Evolutionary conservation across 1,284 basidiomycete genomes (phyloP).

Genomic region (Ganoderma boninense): DNA sequence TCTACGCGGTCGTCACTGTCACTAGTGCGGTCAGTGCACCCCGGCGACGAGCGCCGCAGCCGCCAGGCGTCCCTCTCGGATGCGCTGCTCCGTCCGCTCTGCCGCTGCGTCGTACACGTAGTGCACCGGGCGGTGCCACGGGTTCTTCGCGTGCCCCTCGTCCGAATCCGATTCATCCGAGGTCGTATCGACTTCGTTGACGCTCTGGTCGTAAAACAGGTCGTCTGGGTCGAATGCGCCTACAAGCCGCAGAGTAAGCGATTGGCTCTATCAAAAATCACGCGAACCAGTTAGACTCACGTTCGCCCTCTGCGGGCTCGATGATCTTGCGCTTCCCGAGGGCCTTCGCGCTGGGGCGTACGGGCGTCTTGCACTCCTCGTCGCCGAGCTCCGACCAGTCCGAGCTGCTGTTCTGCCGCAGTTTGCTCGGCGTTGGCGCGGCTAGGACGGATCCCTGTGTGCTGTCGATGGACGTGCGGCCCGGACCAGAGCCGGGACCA

Average conservation of each 20-base stretch:
- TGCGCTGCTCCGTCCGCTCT: constrained; percentile 71
- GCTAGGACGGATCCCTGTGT: constrained; percentile 18
- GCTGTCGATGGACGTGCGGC: constrained; percentile 32
- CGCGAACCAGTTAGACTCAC: constrained; percentile 44
- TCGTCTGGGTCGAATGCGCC: constrained; percentile 53
- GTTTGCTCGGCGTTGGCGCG: constrained; percentile 16
- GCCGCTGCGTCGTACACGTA: constrained; percentile 86
- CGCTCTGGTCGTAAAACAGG: constrained; percentile 48
- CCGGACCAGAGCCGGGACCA: background rate
- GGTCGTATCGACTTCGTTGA: constrained; percentile 35
- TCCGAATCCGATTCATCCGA: constrained; percentile 52
- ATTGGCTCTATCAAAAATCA: no score
- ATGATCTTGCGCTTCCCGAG: constrained; percentile 77
- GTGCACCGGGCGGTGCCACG: constrained; percentile 57
- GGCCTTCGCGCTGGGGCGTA: constrained; percentile 77
- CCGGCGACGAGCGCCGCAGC: constrained; percentile 46
- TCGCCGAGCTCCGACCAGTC: constrained; percentile 21
- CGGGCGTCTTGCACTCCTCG: constrained; percentile 42
- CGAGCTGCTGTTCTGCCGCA: constrained; percentile 27
- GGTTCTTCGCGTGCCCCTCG: constrained; percentile 33
- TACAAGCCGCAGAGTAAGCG: constrained; percentile 21
- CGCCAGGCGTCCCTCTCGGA: constrained; percentile 52
- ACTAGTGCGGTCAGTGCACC: constrained; percentile 42
- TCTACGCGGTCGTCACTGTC: background rate
- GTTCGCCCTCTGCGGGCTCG: constrained; percentile 52